Evolutionary conservation across 257 asterid genomes (phyloP), one percentile per base, ranked within the genome.

Genomic region (Jacaranda mimosifolia): DNA sequence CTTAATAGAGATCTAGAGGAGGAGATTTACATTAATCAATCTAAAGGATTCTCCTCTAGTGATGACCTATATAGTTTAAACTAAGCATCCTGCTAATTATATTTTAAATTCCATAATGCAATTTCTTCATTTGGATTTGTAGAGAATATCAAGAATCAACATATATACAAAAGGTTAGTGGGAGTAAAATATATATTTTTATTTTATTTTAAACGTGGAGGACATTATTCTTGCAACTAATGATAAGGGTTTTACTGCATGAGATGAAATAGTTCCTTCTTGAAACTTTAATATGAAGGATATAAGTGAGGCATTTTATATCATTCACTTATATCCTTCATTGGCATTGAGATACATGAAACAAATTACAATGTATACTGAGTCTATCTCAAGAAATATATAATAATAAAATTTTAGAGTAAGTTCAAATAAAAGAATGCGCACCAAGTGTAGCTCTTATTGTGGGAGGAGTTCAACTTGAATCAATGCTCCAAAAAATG

Each of bases 301-400:
- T 52, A 70, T 55, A 51, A 51, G 65, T 52, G 74, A 52, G 6
- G 51, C 65, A 12, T 70, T 65, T 52, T 70, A 14, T 70, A 52
- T n/a, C n/a, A n/a, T n/a, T n/a, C n/a, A n/a, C n/a, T n/a, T n/a
- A n/a, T n/a, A n/a, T n/a, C n/a, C n/a, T n/a, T 70, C 51, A 70
- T 51, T 70, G 36, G 15, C 51, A 70, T 70, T 32, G 53, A 70
- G 49, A 51, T 70, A 7, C 32, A 53, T 0, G 65, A 15, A 12
- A 52, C 7, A 52, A 18, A 52, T n/a, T 2, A 12, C 49, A 0
- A 12, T 7, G 15, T 11, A 70, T 51, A 35, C 15, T 60, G 5
- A 17, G 42, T 7, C 10, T 60, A 17, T 60, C 17, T 60, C 42
- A 60, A 26, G 67, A 60, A 13, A 32, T 15, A 3, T 60, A 21